phyloP scores from a whole-genome alignment of 2,329 filamentous ascomycete species.

The Aspergillus viridinutans region DNA sequence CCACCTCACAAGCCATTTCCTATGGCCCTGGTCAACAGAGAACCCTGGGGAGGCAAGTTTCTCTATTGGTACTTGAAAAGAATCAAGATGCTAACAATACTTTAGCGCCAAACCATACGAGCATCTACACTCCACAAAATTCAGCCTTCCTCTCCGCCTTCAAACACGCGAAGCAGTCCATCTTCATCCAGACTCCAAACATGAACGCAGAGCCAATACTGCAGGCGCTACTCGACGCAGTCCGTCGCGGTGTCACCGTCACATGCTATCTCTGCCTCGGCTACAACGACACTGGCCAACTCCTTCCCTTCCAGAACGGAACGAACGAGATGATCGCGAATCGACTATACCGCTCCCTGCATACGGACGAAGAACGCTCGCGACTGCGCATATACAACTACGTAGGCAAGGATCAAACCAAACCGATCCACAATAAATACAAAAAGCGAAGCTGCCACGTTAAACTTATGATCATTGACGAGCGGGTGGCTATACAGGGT shows the following conservation, averaged over 20 bases:
- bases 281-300: conserved; percentile 74
- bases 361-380: conserved; percentile 47
- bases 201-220: conserved; percentile 68
- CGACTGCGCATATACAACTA: conserved; percentile 65
- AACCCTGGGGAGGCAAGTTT: conserved; percentile 55
- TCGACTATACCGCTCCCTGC: conserved; percentile 54
- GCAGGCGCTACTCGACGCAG: conserved; percentile 59
- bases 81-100: neutral
- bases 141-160: conserved; percentile 69
- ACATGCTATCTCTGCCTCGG: conserved; percentile 70
- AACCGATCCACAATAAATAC: conserved; percentile 62
- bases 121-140: conserved; percentile 66
- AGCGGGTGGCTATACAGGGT: conserved; percentile 62
- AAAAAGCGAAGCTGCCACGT: conserved; percentile 69
- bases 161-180: conserved; percentile 55
- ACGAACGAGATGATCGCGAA: conserved; percentile 69
- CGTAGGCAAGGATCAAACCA: conserved; percentile 67
- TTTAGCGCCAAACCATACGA: conserved; percentile 54
- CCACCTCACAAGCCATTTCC: conserved; percentile 55
- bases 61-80: neutral
- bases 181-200: conserved; percentile 78
- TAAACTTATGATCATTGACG: conserved; percentile 72
- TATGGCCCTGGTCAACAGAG: conserved; percentile 67
- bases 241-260: conserved; percentile 64
- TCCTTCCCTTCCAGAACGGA: conserved; percentile 70